Base-by-base conservation (phyloP, 192 early-diverging fungal species). In the Phycomyces nitens region DNA sequence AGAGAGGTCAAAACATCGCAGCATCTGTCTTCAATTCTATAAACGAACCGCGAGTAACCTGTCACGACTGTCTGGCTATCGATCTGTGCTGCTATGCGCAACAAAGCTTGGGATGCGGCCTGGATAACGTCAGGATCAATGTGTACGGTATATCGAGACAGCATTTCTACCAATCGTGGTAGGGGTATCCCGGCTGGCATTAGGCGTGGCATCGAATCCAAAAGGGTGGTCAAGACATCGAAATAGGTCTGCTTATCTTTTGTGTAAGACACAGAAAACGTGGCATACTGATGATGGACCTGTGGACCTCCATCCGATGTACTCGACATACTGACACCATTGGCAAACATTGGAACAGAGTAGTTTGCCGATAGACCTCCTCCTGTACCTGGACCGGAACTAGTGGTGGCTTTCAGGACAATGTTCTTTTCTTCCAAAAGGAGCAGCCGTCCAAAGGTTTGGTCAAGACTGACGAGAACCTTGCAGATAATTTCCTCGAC, bases 81-180 rank as follows among this genome's bases (percentile, higher is more conserved):
- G 56, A 80, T 77, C n/a, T 84, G 79, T 22, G 71, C 53, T 2
- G 89, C 83, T 15, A 94, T 84, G 9, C 94, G 77, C 20, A 81
- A 53, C 23, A 94, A 64, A 0, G 89, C 89, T 21, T 79, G 71
- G 11, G 84, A 68, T 5, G 92, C 77, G 3, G 86, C 82, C 0
- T 77, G 79, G 5, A 89, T 85, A 3, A 99, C 77, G 23, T 86
- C 81, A 38, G 89, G 86, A 73, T 99, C 94, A n/a, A 85, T 80
- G 74, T 96, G 95, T 3, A 93, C 76, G 0, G 89, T 82, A 57
- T 92, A 97, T 24, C 88, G 77, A 16, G 86, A 79, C 21, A 99
- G 67, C 63, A 92, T 88, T 38, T 96, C 95, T 0, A 96, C 79
- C 1, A 96, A 56, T 44, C 80, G 82, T 18, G 74, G 65, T 14